Conservation (phyloP, 1,284 basidiomycete genomes). For the Ceraceosorus guamensis region DNA sequence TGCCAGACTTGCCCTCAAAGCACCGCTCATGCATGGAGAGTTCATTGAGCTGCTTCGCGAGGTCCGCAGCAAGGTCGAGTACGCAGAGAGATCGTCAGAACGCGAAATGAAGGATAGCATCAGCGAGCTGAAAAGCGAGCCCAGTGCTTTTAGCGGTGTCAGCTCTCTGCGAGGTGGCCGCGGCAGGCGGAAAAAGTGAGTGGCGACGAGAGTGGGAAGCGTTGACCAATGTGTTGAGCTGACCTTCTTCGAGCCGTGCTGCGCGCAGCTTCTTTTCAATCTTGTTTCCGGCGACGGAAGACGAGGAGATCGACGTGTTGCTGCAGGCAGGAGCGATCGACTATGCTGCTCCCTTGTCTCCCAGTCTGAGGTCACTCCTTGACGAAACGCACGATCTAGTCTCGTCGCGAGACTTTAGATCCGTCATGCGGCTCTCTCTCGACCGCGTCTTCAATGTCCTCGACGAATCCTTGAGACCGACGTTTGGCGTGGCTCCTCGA, state of each 20-base stretch:
- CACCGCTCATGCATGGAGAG: slow-evolving; percentile 62
- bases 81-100: neutral
- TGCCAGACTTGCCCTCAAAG: slow-evolving; percentile 67
- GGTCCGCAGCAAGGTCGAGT: slow-evolving; percentile 60
- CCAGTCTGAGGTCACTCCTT: slow-evolving; percentile 58
- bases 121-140: neutral
- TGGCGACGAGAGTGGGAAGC: neutral
- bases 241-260: neutral
- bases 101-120: neutral
- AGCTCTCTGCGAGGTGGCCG: neutral
- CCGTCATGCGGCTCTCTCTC: slow-evolving; percentile 62
- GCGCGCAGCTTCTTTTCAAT: slow-evolving; percentile 43
- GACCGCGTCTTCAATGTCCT: slow-evolving; percentile 61
- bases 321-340: slow-evolving; percentile 35
- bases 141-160: neutral
- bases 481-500: slow-evolving; percentile 31
- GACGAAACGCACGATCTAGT: slow-evolving; percentile 61
- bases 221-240: neutral
- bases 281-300: slow-evolving; percentile 32
- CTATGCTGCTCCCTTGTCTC: neutral
- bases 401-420: slow-evolving; percentile 62
- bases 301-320: slow-evolving; percentile 35
- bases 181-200: neutral
- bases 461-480: slow-evolving; percentile 54
- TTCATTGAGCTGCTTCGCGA: slow-evolving; percentile 62